phyloP scores from a whole-genome alignment of 257 asterid genomes.

The Oldenlandia corymbosa region DNA sequence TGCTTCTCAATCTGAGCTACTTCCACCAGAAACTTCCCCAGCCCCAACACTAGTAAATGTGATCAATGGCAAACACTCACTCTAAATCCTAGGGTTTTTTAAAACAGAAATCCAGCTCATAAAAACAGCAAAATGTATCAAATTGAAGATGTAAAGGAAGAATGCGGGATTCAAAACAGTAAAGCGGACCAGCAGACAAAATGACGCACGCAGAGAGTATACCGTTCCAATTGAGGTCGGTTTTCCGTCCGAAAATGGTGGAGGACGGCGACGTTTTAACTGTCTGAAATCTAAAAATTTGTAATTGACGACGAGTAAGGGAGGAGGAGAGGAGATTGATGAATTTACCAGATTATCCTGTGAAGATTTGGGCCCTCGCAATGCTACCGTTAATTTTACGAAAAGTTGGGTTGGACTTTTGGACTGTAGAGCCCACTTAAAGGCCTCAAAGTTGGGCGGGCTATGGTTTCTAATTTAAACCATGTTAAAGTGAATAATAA shows the following conservation, averaged over 20 bases:
- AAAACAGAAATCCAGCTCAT: conserved; percentile 14
- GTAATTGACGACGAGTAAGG: too few relatives aligned
- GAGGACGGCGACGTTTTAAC: conserved; percentile 56
- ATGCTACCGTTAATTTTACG: neutral
- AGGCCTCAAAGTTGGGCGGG: neutral
- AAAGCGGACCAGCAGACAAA: neutral
- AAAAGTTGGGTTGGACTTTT: conserved; percentile 9
- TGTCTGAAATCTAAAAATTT: conserved; percentile 20
- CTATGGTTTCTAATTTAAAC: neutral
- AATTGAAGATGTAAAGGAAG: conserved; percentile 20
- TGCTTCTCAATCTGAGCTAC: conserved; percentile 6
- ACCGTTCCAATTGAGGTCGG: neutral
- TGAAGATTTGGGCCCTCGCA: neutral
- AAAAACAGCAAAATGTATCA: conserved; percentile 4
- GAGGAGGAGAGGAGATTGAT: neutral
- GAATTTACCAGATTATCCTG: conserved; percentile 5
- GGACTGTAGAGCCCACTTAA: conserved; percentile 3
- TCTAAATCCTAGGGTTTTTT: conserved; percentile 15
- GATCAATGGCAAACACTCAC: neutral
- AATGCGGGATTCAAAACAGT: conserved; percentile 3
- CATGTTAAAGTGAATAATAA: too few relatives aligned
- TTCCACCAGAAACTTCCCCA: neutral
- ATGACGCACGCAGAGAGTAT: too few relatives aligned
- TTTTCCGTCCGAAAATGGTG: conserved; percentile 4
- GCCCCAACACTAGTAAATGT: too few relatives aligned